Evolutionary conservation across 1,139 yeast genomes (phyloP).

Genomic region (Scheffersomyces cryptocercus): DNA sequence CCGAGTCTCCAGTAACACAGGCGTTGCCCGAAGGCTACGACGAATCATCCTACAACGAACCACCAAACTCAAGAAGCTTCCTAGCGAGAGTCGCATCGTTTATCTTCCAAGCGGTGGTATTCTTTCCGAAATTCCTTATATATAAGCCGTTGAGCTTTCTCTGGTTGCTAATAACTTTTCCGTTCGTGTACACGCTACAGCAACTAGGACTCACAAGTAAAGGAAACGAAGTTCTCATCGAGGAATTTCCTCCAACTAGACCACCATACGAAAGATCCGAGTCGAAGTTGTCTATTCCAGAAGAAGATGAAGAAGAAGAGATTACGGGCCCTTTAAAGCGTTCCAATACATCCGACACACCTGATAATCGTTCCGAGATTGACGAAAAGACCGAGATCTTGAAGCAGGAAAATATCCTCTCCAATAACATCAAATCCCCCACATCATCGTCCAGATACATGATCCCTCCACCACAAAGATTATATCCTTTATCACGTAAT

Average conservation of each 20-base stretch:
- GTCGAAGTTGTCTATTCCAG: conserved; percentile 5
- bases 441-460: conserved; percentile 50
- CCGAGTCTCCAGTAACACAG: conserved; percentile 1
- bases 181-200: conserved; percentile 41
- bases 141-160: conserved; percentile 45
- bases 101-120: conserved; percentile 25
- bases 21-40: neutral
- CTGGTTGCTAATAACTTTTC: conserved; percentile 50
- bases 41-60: conserved; percentile 9
- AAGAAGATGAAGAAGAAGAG: conserved; percentile 1
- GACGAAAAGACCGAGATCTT: conserved; percentile 46
- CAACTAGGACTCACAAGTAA: conserved; percentile 12
- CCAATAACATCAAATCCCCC: conserved; percentile 59
- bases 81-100: neutral
- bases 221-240: neutral
- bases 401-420: conserved; percentile 38
- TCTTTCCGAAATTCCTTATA: conserved; percentile 43
- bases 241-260: conserved; percentile 1
- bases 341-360: neutral
- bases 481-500: conserved; percentile 45
- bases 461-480: conserved; percentile 49
- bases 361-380: conserved; percentile 11
- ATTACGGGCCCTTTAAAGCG: neutral
- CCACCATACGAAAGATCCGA: conserved; percentile 4
- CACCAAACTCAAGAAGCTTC: neutral